Percentiles rank a stretch among this genome's conserved stretches.
Conservation (phyloP, 345 rosid species). For the Passiflora organensis region DNA sequence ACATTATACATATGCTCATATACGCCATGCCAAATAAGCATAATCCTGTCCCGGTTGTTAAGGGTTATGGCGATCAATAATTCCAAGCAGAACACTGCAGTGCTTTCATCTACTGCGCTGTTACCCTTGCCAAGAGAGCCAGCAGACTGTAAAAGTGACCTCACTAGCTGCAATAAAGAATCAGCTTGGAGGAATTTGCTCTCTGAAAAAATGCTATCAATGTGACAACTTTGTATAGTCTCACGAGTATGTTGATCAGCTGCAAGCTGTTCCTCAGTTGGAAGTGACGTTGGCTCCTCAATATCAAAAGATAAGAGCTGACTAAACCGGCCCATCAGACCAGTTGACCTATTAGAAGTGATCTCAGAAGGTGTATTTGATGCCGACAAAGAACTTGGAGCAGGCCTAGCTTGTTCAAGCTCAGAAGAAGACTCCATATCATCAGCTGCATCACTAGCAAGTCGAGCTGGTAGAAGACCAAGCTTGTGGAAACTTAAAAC, state of each 20-base stretch:
- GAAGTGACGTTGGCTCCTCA: conserved; percentile 56
- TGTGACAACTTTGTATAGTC: conserved; percentile 49
- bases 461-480: conserved; percentile 54
- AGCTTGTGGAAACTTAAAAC: conserved; percentile 55
- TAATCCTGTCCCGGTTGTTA: conserved; percentile 69
- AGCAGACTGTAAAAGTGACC: conserved; percentile 49
- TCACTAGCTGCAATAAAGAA: conserved; percentile 55
- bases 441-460: conserved; percentile 55
- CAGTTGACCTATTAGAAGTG: conserved; percentile 43
- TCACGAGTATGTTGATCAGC: conserved; percentile 45
- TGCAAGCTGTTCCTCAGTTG: conserved; percentile 55
- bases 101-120: conserved; percentile 35
- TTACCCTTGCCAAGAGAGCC: conserved; percentile 27
- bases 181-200: conserved; percentile 74
- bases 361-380: conserved; percentile 24
- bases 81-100: conserved; percentile 62
- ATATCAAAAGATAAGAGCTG: conserved; percentile 57
- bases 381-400: conserved; percentile 25
- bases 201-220: conserved; percentile 63
- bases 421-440: conserved; percentile 47
- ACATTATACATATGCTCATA: conserved; percentile 52
- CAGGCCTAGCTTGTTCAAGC: conserved; percentile 31
- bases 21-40: conserved; percentile 63
- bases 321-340: conserved; percentile 67
- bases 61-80: conserved; percentile 57